These are phyloP conservation scores for Collybia sp. DNA, from an alignment of 768 basidiomycete genomes.

Conservation along the genomic window DNA sequence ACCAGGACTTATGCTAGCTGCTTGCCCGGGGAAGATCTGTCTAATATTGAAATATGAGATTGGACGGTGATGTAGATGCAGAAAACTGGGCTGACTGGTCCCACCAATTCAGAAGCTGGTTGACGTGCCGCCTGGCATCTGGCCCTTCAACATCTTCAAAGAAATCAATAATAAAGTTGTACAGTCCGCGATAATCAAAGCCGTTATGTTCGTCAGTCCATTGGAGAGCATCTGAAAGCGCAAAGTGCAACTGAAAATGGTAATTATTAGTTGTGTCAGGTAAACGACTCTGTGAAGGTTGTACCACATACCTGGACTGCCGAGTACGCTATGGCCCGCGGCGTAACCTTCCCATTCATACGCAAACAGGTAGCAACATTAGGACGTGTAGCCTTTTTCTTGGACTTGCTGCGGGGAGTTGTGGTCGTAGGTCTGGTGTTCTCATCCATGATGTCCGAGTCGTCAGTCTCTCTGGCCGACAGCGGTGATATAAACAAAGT, in stretches of 20 bases:
- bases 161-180: conserved; percentile 12
- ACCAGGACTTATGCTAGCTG: no score
- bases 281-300: not conserved
- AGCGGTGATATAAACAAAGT: conserved; percentile 12
- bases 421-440: not conserved
- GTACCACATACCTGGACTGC: conserved; percentile 17
- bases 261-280: not conserved
- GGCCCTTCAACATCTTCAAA: conserved; percentile 11
- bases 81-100: no score
- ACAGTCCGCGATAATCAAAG: conserved; percentile 15
- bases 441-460: conserved; percentile 6
- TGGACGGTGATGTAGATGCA: no score
- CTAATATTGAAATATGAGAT: no score
- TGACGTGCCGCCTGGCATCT: not conserved
- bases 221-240: conserved; percentile 10
- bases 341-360: conserved; percentile 13
- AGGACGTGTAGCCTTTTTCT: not conserved
- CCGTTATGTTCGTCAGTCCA: conserved; percentile 14
- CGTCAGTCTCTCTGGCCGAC: conserved; percentile 7
- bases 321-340: conserved; percentile 23
- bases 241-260: conserved; percentile 13
- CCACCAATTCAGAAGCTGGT: conserved; percentile 13
- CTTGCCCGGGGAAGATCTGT: no score
- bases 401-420: not conserved
- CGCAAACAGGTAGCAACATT: conserved; percentile 9